Base-by-base conservation (phyloP, 176 grass and related monocot genomes). In the Aegilops longissima region DNA sequence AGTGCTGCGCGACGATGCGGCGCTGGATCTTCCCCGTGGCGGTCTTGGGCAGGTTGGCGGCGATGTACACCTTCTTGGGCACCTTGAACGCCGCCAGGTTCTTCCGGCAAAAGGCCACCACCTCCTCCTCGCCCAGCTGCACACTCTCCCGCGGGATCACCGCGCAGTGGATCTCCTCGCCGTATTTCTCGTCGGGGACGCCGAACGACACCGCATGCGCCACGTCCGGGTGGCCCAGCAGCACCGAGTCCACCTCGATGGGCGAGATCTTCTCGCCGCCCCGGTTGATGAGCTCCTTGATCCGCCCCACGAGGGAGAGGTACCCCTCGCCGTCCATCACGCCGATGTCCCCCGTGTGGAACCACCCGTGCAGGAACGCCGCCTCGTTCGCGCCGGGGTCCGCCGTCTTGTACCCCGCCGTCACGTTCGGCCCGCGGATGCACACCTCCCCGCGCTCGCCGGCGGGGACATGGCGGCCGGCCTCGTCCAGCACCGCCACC, bases 231-330 rank as follows among this genome's bases (percentile, higher is more conserved):
- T 90, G 89, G 4, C 5, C 85, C 2, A 99, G 79, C 77, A 99
- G 86, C 76, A 99, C 94, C 36, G 97, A 87, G 83, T 99, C 97
- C 35, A 99, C 97, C 81, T 99, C 97, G 73, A 99, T 96, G 1
- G 97, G 97, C n/a, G 97, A 99, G 47, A 99, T 99, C 83, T 99
- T 99, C 92, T 99, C 97, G 0, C 97, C 97, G 84, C 97, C 97
- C 27, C 94, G 90, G 89, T 99, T 99, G 80, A 99, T 94, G 3
- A 96, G 90, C 90, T 99, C 97, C 94, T 99, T 99, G 90, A 99
- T 99, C 11, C 97, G 75, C 6, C 97, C 94, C 3, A 99, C 97
- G 0, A 99, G 89, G 10, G 33, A 77, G 8, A 99, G 35, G 87
- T 93, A 99, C 1, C 97, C 90, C 0, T 90, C 84, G 4, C 76